Percentiles rank a stretch among this genome's conserved stretches.
Conservation (phyloP, 139 green algal genomes). For the Coelastrella sp. region DNA sequence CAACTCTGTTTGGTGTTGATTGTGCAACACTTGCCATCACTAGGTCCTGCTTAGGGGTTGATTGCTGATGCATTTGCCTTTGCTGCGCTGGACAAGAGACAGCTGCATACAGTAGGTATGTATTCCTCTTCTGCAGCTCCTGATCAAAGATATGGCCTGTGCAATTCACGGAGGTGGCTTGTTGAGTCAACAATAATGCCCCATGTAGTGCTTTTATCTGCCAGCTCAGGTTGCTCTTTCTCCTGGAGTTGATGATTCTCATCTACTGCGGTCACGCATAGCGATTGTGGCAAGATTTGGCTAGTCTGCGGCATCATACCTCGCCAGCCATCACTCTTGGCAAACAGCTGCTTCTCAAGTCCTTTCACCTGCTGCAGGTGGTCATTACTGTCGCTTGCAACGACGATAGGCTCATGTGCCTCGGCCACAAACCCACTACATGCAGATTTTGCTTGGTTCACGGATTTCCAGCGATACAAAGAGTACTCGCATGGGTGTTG, state of each 20-base stretch:
- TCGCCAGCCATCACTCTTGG: conserved; percentile 28
- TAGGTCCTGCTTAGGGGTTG: not conserved
- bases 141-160: conserved; percentile 10
- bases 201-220: not conserved
- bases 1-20: not conserved
- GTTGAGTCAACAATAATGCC: not conserved
- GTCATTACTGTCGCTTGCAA: not conserved
- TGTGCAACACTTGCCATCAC: not conserved
- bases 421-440: not conserved
- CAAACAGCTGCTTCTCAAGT: conserved; percentile 38
- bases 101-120: conserved; percentile 14
- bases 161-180: not conserved
- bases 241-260: not conserved
- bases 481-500: not conserved
- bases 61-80: not conserved
- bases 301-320: not conserved
- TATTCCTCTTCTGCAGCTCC: conserved; percentile 25
- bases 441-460: not conserved
- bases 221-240: not conserved
- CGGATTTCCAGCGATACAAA: not conserved
- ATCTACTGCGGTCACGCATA: not conserved
- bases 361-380: conserved; percentile 29
- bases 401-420: not conserved
- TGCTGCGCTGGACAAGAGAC: not conserved
- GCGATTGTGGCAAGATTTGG: not conserved